Percentiles rank a stretch among this genome's conserved stretches.
Conservation (phyloP, 1,284 basidiomycete species). For the Tilletia setariae region DNA sequence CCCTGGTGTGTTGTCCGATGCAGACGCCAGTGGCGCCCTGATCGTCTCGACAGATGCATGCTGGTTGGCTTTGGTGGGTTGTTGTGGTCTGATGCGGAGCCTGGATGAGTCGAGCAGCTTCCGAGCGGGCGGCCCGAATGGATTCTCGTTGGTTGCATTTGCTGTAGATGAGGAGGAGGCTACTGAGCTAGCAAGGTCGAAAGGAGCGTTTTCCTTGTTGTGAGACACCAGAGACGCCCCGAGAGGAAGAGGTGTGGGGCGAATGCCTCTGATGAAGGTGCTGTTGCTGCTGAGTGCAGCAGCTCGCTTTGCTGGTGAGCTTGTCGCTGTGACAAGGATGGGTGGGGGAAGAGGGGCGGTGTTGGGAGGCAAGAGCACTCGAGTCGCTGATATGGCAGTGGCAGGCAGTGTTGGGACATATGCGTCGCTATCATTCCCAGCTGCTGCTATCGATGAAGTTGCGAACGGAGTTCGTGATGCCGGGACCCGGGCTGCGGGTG, state of each 20-base stretch:
- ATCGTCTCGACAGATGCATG: not conserved
- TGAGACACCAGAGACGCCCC: too few species aligned
- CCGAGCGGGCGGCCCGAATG: not conserved
- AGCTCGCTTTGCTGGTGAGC: not conserved
- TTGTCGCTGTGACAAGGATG: conserved; percentile 2
- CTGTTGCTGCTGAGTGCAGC: not conserved
- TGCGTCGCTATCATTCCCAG: not conserved
- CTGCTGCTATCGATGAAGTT: not conserved
- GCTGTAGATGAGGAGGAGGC: not conserved
- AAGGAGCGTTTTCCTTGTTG: conserved; percentile 2
- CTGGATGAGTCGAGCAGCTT: not conserved
- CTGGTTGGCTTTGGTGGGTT: not conserved
- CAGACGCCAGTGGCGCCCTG: not conserved
- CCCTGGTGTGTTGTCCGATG: not conserved
- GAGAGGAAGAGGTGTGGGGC: not conserved
- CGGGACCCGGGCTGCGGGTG: not conserved
- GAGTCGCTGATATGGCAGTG: not conserved
- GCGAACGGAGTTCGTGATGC: not conserved
- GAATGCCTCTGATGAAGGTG: too few species aligned
- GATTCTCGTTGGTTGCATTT: not conserved
- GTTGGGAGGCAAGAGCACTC: not conserved
- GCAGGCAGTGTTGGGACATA: not conserved
- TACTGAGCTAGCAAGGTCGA: not conserved
- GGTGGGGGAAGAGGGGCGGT: not conserved
- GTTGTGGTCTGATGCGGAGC: not conserved